Percentiles rank a stretch among this genome's conserved stretches.
phyloP scores from a whole-genome alignment of 768 basidiomycete genomes.

The Psilocybe subaeruginosa region DNA sequence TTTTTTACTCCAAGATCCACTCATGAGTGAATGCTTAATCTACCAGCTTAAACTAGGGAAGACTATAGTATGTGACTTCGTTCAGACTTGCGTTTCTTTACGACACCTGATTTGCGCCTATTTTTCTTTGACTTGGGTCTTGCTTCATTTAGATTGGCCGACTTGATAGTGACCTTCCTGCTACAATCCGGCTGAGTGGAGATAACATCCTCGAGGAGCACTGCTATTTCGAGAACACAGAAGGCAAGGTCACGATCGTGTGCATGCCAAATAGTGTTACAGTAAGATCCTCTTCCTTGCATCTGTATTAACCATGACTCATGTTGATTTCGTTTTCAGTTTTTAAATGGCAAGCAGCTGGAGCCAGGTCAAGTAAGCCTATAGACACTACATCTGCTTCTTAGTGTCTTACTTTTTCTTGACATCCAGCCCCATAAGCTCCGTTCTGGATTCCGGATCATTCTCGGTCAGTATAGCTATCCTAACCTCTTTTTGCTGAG shows the following conservation, averaged over 20 bases:
- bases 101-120: neutral
- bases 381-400: conserved; percentile 5
- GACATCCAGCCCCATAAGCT: conserved; percentile 73
- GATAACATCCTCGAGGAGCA: conserved; percentile 92
- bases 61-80: conserved; percentile 59
- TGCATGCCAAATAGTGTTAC: conserved; percentile 83
- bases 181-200: conserved; percentile 91
- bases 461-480: conserved; percentile 67
- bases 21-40: conserved; percentile 95
- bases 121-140: conserved; percentile 5
- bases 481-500: neutral
- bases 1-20: conserved; percentile 62
- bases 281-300: conserved; percentile 39
- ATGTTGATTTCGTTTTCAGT: conserved; percentile 45
- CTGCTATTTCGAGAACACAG: conserved; percentile 86
- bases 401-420: conserved; percentile 3
- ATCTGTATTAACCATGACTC: neutral
- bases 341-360: conserved; percentile 93
- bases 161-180: conserved; percentile 77
- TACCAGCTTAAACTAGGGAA: conserved; percentile 90
- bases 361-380: conserved; percentile 68
- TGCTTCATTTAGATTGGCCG: conserved; percentile 70
- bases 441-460: conserved; percentile 94
- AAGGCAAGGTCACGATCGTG: conserved; percentile 84
- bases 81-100: conserved; percentile 7